Evolutionary conservation across 1,284 basidiomycete species (phyloP).

Genomic region (Cystobasidium slooffiae): DNA sequence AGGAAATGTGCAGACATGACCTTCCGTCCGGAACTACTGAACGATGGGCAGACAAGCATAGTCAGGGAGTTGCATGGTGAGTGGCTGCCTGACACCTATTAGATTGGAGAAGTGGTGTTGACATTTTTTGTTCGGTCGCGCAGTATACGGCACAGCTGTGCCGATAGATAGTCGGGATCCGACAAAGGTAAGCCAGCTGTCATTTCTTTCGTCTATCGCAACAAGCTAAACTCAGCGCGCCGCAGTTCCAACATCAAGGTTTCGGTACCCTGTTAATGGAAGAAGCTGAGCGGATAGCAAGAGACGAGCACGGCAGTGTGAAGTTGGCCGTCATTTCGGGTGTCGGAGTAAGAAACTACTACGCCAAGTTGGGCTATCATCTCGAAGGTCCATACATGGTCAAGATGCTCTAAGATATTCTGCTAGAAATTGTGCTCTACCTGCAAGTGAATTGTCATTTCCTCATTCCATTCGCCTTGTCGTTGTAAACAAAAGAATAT

Average conservation of each 20-base stretch:
- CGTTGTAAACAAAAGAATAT: background rate
- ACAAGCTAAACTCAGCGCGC: background rate
- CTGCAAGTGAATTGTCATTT: no score
- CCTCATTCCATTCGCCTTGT: background rate
- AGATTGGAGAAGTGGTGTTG: background rate
- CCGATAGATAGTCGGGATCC: conserved; percentile 96
- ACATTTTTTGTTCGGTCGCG: conserved; percentile 56
- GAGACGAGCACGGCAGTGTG: conserved; percentile 92
- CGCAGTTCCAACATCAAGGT: conserved; percentile 89
- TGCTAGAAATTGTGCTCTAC: no score
- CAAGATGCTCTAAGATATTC: conserved; percentile 62
- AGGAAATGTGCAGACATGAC: conserved; percentile 97
- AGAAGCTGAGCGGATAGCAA: conserved; percentile 97
- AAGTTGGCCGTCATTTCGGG: conserved; percentile 97
- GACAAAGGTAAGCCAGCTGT: conserved; percentile 65
- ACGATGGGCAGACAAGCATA: conserved; percentile 82
- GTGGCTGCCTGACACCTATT: conserved; percentile 7
- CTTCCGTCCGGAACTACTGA: conserved; percentile 88
- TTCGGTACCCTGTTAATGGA: conserved; percentile 99
- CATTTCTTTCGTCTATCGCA: background rate
- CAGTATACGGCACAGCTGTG: conserved; percentile 99
- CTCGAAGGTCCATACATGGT: conserved; percentile 98
- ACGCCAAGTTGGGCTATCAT: conserved; percentile 61
- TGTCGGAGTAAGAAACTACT: conserved; percentile 56
- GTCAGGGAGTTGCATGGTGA: conserved; percentile 75